These are phyloP conservation scores for Syncephalastrum racemosum DNA, from an alignment of 371 early-diverging fungal genomes.

Conservation along the genomic window DNA sequence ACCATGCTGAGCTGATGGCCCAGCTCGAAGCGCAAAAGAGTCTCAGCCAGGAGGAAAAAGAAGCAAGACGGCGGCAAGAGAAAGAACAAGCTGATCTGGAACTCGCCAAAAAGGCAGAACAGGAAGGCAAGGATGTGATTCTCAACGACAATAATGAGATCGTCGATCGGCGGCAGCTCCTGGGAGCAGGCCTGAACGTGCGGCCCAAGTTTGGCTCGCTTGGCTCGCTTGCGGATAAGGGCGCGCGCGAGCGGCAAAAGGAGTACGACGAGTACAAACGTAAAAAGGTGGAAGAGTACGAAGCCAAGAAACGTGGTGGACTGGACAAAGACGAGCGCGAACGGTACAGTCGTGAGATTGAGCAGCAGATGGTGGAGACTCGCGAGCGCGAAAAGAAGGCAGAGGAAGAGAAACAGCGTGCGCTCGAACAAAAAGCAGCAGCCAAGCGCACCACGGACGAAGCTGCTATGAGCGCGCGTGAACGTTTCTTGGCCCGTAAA, in stretches of 20 bases:
- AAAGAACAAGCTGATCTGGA: slow-evolving; percentile 21
- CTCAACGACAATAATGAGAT: slow-evolving; percentile 77
- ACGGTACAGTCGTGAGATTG: slow-evolving; percentile 43
- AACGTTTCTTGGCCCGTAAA: slow-evolving; percentile 78
- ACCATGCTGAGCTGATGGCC: slow-evolving; percentile 35
- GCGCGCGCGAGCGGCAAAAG: slow-evolving; percentile 42
- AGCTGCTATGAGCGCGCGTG: slow-evolving; percentile 72
- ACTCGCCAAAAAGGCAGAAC: slow-evolving; percentile 43
- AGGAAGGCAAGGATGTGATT: slow-evolving; percentile 50
- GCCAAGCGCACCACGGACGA: slow-evolving; percentile 69
- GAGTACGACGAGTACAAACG: slow-evolving; percentile 57
- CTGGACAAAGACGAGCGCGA: slow-evolving; percentile 35
- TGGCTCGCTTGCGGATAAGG: slow-evolving; percentile 34
- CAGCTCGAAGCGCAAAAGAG: slow-evolving; percentile 21
- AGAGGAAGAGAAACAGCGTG: slow-evolving; percentile 52
- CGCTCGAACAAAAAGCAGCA: slow-evolving; percentile 54
- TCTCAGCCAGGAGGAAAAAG: slow-evolving; percentile 9
- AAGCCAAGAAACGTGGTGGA: slow-evolving; percentile 22
- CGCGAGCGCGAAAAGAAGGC: slow-evolving; percentile 49
- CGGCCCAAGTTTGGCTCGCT: slow-evolving; percentile 43
- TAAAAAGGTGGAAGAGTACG: slow-evolving; percentile 47
- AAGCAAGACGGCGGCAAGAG: slow-evolving; percentile 3
- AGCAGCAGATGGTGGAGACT: slow-evolving; percentile 58
- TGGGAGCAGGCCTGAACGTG: slow-evolving; percentile 80
- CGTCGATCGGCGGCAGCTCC: slow-evolving; percentile 78